Conservation (phyloP, 2,329 filamentous ascomycete genomes). For the Phaeosphaeriaceae sp. region DNA sequence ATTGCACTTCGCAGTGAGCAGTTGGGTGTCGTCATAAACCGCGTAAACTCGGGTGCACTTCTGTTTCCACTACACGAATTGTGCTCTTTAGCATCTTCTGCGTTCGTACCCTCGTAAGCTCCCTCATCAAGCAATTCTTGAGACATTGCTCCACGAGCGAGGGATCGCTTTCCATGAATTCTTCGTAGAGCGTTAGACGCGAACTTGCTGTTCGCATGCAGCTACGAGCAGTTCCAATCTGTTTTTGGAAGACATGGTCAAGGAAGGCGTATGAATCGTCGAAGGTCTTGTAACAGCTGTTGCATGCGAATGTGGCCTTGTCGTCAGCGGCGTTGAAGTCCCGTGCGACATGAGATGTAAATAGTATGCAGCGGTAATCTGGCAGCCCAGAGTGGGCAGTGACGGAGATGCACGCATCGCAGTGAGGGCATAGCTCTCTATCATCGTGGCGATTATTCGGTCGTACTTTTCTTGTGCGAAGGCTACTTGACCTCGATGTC, state of each 20-base stretch:
- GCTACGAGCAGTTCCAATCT: constrained; percentile 40
- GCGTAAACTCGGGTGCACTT: constrained; percentile 12
- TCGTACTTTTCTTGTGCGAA: constrained; percentile 35
- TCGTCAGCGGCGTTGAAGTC: constrained; percentile 11
- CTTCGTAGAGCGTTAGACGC: constrained; percentile 21
- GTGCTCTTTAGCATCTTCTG: constrained; percentile 21
- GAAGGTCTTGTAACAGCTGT: constrained; percentile 45
- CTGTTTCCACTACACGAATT: constrained; percentile 18
- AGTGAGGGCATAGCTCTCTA: constrained; percentile 42
- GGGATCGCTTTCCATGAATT: constrained; percentile 29
- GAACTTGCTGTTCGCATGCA: constrained; percentile 33
- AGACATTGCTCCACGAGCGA: constrained; percentile 38
- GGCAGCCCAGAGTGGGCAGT: constrained; percentile 42
- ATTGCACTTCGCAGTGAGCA: too few relatives aligned
- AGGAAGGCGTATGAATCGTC: constrained; percentile 45
- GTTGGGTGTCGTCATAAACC: not conserved
- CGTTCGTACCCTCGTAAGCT: constrained; percentile 29
- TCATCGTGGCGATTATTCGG: constrained; percentile 41
- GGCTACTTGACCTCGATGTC: constrained; percentile 19
- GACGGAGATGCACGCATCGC: constrained; percentile 37
- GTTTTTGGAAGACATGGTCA: constrained; percentile 44
- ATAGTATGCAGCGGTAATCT: constrained; percentile 37
- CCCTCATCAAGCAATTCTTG: constrained; percentile 40
- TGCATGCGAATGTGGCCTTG: constrained; percentile 41
- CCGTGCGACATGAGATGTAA: constrained; percentile 35